phyloP scores from a whole-genome alignment of 345 rosid genomes.

The Populus deltoides region DNA sequence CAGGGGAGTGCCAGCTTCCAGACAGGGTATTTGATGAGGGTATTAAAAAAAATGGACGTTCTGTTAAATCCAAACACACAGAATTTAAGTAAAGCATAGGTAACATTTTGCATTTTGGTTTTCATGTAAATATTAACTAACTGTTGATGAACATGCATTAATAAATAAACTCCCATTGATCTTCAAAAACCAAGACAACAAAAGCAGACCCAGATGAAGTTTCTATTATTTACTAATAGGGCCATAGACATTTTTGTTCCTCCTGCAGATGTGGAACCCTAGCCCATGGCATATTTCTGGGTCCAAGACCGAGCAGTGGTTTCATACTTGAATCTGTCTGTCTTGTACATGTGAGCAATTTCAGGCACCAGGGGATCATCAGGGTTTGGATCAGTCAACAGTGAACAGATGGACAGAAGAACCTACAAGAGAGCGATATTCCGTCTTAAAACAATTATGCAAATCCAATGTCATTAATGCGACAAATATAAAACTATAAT shows the following conservation, averaged over 20 bases:
- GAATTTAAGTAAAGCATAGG: neutral
- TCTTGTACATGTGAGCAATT: constrained; percentile 23
- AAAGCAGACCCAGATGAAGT: neutral
- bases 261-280: neutral
- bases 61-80: neutral
- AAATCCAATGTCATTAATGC: neutral
- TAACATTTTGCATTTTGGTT: neutral
- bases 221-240: constrained; percentile 6
- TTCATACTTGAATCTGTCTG: constrained; percentile 20
- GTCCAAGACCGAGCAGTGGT: constrained; percentile 25
- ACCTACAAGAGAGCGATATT: neutral
- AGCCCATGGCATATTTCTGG: constrained; percentile 22
- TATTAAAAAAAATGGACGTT: too few species aligned
- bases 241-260: neutral
- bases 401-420: constrained; percentile 19
- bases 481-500: neutral
- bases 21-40: neutral
- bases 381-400: constrained; percentile 24
- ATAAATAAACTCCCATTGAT: neutral
- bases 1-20: neutral
- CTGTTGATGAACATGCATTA: neutral
- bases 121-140: neutral
- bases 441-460: neutral
- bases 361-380: constrained; percentile 26
- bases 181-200: neutral